Conservation (phyloP, 129 eudicot genomes). For the Heracleum sosnowskyi region DNA sequence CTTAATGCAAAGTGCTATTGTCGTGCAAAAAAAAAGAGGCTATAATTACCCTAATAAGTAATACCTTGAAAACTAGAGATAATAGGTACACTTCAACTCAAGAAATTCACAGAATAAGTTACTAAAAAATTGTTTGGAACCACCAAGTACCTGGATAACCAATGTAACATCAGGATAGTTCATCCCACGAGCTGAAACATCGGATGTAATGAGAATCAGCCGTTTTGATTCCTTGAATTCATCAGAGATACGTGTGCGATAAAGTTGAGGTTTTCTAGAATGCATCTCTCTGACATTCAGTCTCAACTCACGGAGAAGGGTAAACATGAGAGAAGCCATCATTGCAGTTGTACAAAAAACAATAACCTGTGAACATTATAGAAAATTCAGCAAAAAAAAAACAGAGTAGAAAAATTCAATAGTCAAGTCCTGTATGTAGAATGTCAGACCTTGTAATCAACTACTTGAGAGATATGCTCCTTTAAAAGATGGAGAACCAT, state of each 20-base stretch:
- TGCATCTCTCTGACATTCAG: constrained; percentile 81
- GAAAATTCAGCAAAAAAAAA: not conserved
- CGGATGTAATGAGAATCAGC: constrained; percentile 62
- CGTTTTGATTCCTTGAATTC: constrained; percentile 76
- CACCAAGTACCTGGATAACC: constrained; percentile 66
- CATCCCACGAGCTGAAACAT: constrained; percentile 84
- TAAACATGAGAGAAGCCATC: constrained; percentile 82
- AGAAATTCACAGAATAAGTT: not conserved
- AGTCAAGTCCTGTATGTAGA: not conserved
- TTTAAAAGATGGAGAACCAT: constrained; percentile 61
- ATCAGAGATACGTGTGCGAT: constrained; percentile 60
- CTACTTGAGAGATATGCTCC: constrained; percentile 53
- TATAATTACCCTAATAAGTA: not conserved
- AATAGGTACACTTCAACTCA: not conserved
- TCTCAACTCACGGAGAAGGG: constrained; percentile 72
- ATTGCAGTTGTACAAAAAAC: constrained; percentile 81
- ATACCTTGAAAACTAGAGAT: not conserved
- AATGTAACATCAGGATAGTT: constrained; percentile 87
- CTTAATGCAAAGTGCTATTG: not conserved
- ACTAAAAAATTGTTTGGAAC: not conserved
- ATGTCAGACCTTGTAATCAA: constrained; percentile 60
- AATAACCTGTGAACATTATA: constrained; percentile 49
- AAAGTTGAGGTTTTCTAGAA: constrained; percentile 71
- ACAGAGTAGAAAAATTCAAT: not conserved
- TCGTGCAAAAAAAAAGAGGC: not conserved